phyloP scores from a whole-genome alignment of 257 asterid genomes.

The Primulina eburnea region DNA sequence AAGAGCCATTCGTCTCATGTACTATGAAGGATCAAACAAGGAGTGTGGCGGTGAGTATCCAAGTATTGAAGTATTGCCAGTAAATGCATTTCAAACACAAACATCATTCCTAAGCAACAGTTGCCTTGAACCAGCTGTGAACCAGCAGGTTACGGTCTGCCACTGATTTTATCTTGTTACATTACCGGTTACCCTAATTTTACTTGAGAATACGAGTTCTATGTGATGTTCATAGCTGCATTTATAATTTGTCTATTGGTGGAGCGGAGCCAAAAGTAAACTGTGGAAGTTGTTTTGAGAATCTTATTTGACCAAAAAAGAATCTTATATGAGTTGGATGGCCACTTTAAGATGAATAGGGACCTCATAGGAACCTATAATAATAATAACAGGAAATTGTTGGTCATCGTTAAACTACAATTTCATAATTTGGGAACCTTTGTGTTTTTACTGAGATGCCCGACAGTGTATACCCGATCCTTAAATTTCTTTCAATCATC shows the following conservation, averaged over 20 bases:
- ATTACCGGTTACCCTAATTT: background rate
- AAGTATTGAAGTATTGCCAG: conserved; percentile 33
- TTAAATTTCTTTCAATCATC: background rate
- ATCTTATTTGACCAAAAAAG: conserved; percentile 11
- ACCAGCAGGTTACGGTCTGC: conserved; percentile 48
- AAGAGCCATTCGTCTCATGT: conserved; percentile 60
- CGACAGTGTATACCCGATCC: background rate
- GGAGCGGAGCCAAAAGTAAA: conserved; percentile 18
- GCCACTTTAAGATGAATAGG: conserved; percentile 23
- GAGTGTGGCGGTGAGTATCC: conserved; percentile 37
- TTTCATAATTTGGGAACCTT: background rate
- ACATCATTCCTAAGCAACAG: conserved; percentile 36
- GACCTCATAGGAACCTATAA: conserved; percentile 26
- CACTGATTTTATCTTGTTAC: conserved; percentile 28
- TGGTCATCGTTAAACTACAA: background rate
- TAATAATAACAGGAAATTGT: conserved; percentile 6
- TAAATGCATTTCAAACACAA: conserved; percentile 35
- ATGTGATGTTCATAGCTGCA: conserved; percentile 5
- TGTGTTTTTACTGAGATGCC: background rate
- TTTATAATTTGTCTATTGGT: conserved; percentile 4
- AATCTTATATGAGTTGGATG: conserved; percentile 18
- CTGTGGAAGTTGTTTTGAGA: background rate
- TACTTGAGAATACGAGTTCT: background rate
- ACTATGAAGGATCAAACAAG: conserved; percentile 42
- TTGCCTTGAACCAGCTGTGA: conserved; percentile 37